Conservation (phyloP, 768 basidiomycete species). For the Collybia nuda region DNA sequence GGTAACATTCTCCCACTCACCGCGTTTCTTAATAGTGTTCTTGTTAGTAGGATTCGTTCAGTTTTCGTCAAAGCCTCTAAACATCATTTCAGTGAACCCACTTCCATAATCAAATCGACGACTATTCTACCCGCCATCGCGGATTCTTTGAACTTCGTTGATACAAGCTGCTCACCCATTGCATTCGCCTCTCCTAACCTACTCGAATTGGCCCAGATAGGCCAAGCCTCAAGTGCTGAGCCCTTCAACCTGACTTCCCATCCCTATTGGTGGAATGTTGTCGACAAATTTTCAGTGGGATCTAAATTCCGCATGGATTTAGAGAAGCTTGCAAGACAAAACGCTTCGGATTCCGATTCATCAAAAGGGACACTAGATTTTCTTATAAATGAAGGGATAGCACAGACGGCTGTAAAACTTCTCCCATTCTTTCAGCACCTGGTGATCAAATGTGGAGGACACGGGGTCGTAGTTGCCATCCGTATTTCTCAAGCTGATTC, state of each 20-base stretch:
- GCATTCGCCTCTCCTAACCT: slow-evolving; percentile 84
- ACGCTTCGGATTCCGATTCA: slow-evolving; percentile 38
- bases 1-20: neutral
- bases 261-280: slow-evolving; percentile 59
- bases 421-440: slow-evolving; percentile 85
- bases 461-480: slow-evolving; percentile 67
- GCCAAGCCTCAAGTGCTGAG: slow-evolving; percentile 46
- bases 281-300: slow-evolving; percentile 68
- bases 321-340: slow-evolving; percentile 52
- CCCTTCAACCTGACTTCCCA: slow-evolving; percentile 50
- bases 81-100: slow-evolving; percentile 73
- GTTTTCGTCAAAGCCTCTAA: neutral
- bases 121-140: slow-evolving; percentile 65
- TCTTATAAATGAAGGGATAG: slow-evolving; percentile 67
- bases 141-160: slow-evolving; percentile 26
- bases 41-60: slow-evolving; percentile 50
- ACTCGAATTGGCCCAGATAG: slow-evolving; percentile 68
- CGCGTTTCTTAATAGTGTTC: slow-evolving; percentile 49
- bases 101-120: slow-evolving; percentile 80
- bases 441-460: slow-evolving; percentile 80
- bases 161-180: slow-evolving; percentile 42
- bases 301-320: slow-evolving; percentile 67
- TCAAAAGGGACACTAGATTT: slow-evolving; percentile 53
- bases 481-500: slow-evolving; percentile 38
- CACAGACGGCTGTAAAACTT: slow-evolving; percentile 78